Percentiles rank a stretch among this genome's conserved stretches.
phyloP scores from a whole-genome alignment of 1,284 basidiomycete species.

The Stereum hirsutum region DNA sequence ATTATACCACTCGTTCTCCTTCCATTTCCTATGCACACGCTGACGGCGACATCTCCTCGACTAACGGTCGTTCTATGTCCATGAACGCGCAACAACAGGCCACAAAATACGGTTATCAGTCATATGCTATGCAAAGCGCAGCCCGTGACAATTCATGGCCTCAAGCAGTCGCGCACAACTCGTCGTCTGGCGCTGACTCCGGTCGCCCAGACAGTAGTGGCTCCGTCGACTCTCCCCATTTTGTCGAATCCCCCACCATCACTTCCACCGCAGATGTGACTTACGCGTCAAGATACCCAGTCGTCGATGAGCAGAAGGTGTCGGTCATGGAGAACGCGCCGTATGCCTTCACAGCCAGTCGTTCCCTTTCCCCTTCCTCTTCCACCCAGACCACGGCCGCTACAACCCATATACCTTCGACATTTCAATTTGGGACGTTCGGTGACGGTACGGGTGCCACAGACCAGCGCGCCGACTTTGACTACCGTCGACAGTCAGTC shows the following conservation, averaged over 20 bases:
- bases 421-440: conserved; percentile 52
- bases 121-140: conserved; percentile 38
- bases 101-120: conserved; percentile 45
- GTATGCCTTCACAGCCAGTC: conserved; percentile 58
- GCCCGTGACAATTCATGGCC: conserved; percentile 47
- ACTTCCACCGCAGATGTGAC: conserved; percentile 43
- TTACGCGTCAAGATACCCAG: conserved; percentile 40
- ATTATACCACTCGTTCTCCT: conserved; percentile 14
- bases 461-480: conserved; percentile 54
- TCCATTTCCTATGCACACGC: conserved; percentile 13
- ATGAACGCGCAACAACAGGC: conserved; percentile 24
- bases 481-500: conserved; percentile 49
- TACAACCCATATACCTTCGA: conserved; percentile 50
- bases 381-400: conserved; percentile 62
- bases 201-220: conserved; percentile 32
- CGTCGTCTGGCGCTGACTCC: conserved; percentile 35
- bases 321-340: conserved; percentile 43
- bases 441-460: conserved; percentile 39
- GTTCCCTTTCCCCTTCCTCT: conserved; percentile 57
- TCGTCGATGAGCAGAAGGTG: conserved; percentile 52
- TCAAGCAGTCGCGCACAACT: conserved; percentile 30
- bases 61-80: conserved; percentile 6
- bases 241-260: conserved; percentile 48
- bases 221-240: conserved; percentile 43
- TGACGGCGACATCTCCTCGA: conserved; percentile 9